phyloP scores from a whole-genome alignment of 2,329 filamentous ascomycete species.

The Nigrospora osmanthi region DNA sequence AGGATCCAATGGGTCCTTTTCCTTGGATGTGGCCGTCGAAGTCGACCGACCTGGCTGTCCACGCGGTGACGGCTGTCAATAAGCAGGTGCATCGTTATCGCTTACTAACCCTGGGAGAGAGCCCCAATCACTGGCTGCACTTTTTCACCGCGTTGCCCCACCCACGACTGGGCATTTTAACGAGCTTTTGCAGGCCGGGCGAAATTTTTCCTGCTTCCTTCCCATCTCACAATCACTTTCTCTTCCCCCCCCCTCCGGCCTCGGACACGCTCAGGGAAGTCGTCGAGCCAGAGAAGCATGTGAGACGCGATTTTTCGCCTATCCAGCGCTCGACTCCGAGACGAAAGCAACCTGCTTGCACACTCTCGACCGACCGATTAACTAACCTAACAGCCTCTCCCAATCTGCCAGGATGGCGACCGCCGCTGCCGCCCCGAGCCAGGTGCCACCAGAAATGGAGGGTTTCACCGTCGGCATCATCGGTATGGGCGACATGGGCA shows the following conservation, averaged over 20 bases:
- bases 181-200: background rate
- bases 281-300: background rate
- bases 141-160: no score
- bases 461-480: constrained; percentile 84
- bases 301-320: background rate
- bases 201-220: constrained; percentile 6
- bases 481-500: constrained; percentile 99
- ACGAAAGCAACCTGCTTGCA: background rate
- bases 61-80: no score
- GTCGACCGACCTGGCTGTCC: no score
- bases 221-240: background rate
- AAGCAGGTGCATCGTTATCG: no score
- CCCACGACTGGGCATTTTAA: no score
- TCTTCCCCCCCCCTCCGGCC: no score
- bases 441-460: constrained; percentile 43
- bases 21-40: no score
- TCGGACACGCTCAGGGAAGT: background rate
- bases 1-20: no score
- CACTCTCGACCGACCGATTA: background rate
- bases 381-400: background rate
- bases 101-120: no score
- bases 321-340: background rate
- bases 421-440: constrained; percentile 5
- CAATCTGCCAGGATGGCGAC: background rate
- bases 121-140: no score